phyloP scores from a whole-genome alignment of 352 stramenopile genomes.

The Pythium brachiatum region DNA sequence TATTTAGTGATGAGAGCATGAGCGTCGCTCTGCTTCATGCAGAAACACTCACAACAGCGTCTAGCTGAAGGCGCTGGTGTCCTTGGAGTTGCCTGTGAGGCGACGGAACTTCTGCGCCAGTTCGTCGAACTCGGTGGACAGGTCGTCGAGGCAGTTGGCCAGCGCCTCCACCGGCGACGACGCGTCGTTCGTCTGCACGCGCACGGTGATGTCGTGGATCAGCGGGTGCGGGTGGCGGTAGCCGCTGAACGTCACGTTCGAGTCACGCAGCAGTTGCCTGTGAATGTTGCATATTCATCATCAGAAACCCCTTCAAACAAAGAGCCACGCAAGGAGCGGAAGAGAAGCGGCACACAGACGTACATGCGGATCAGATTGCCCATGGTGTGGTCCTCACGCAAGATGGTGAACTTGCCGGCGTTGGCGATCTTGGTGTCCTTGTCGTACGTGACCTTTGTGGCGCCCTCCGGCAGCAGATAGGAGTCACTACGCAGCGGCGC shows the following conservation, averaged over 20 bases:
- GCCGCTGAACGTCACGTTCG: conserved; percentile 91
- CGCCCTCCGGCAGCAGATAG: conserved; percentile 83
- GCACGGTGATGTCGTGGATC: conserved; percentile 94
- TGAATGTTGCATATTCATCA: background rate
- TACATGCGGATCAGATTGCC: conserved; percentile 97
- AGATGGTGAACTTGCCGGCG: conserved; percentile 96
- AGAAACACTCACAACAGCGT: background rate
- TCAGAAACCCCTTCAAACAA: too few relatives aligned
- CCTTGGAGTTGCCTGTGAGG: conserved; percentile 80
- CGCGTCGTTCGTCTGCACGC: conserved; percentile 90
- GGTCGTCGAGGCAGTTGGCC: conserved; percentile 79
- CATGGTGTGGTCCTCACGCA: conserved; percentile 98
- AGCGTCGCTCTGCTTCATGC: too few relatives aligned
- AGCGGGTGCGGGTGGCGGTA: conserved; percentile 97
- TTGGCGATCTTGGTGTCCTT: conserved; percentile 97
- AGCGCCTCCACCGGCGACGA: conserved; percentile 80
- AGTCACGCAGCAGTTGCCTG: conserved; percentile 86
- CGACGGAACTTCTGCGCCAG: conserved; percentile 83
- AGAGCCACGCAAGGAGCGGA: background rate
- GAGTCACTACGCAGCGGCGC: conserved; percentile 78
- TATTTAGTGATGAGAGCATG: too few relatives aligned
- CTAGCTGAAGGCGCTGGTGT: conserved; percentile 81
- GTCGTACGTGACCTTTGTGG: conserved; percentile 93
- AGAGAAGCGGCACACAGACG: conserved; percentile 15
- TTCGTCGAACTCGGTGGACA: conserved; percentile 86